Conservation (phyloP, 2,329 filamentous ascomycete species). For the Alternaria sp. region DNA sequence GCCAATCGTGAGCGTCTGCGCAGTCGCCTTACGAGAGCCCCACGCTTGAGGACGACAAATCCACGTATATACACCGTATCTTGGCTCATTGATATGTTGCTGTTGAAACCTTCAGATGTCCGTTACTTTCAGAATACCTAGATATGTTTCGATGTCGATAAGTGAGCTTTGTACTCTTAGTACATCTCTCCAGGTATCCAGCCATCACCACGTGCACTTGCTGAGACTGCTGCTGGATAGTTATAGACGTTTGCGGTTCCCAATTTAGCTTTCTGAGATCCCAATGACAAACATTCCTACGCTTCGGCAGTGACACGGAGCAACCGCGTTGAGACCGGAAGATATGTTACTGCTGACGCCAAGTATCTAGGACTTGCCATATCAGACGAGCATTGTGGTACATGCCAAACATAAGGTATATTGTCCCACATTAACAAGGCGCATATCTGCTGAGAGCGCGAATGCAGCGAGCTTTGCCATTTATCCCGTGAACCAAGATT, state of each 20-base stretch:
- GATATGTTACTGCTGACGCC: not conserved
- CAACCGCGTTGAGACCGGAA: not conserved
- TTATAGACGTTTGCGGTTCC: not conserved
- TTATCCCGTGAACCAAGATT: not conserved
- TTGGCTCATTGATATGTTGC: not conserved
- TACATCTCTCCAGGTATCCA: not conserved
- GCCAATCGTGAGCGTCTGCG: not conserved
- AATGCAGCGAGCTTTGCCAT: not conserved
- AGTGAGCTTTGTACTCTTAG: not conserved
- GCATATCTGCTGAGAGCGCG: not conserved
- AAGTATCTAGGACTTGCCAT: not conserved
- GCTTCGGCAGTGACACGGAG: not conserved
- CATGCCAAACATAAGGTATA: not conserved
- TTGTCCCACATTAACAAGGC: not conserved
- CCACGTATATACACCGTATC: not conserved
- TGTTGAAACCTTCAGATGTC: not conserved
- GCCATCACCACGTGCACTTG: not conserved
- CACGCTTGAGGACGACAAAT: not conserved
- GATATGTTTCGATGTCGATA: not conserved
- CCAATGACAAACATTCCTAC: not conserved
- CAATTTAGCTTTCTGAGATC: not conserved
- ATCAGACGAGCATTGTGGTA: not conserved
- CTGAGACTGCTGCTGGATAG: not conserved
- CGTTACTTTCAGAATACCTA: not conserved
- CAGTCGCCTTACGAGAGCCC: not conserved